A percentile compares a stretch with the other conserved stretches of the same genome.
These are phyloP conservation scores for Madurella mycetomatis DNA, from an alignment of 2,329 filamentous ascomycete genomes.

Conservation along the genomic window DNA sequence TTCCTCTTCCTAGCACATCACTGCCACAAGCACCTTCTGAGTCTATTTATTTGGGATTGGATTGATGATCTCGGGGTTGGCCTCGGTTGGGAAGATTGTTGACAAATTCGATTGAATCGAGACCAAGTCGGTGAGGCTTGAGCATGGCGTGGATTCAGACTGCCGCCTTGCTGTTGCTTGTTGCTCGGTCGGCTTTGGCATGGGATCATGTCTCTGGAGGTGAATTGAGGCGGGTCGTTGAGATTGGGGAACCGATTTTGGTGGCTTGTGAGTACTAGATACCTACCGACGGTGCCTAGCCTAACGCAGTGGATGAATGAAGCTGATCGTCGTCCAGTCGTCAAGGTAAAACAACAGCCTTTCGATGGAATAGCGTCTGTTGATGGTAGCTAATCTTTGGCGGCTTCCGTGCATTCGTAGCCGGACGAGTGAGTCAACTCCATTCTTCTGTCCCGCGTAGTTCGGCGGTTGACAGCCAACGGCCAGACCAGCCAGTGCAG, in stretches of 20 bases:
- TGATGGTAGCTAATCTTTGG: neutral
- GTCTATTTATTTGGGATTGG: too few species aligned
- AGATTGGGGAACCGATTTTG: constrained; percentile 2
- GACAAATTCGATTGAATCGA: too few species aligned
- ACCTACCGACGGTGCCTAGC: neutral
- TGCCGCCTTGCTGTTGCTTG: neutral
- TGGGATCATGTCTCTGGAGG: constrained; percentile 4
- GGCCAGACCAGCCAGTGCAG: constrained; percentile 16
- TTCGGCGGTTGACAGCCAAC: neutral
- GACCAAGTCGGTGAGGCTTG: too few species aligned
- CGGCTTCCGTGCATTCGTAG: constrained; percentile 4
- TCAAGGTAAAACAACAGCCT: neutral
- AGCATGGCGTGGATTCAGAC: neutral
- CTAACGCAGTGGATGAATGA: neutral
- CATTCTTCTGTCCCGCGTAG: neutral
- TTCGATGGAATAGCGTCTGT: neutral
- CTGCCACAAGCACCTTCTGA: too few species aligned
- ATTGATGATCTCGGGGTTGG: too few species aligned
- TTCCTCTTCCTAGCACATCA: too few species aligned
- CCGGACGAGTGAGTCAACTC: constrained; percentile 16
- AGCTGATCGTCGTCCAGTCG: neutral
- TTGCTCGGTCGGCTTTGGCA: neutral
- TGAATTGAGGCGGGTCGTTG: neutral
- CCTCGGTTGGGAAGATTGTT: too few species aligned
- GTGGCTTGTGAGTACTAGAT: constrained; percentile 13